Conservation (phyloP, 2,329 filamentous ascomycete species). For the Pseudocercospora cruenta region DNA sequence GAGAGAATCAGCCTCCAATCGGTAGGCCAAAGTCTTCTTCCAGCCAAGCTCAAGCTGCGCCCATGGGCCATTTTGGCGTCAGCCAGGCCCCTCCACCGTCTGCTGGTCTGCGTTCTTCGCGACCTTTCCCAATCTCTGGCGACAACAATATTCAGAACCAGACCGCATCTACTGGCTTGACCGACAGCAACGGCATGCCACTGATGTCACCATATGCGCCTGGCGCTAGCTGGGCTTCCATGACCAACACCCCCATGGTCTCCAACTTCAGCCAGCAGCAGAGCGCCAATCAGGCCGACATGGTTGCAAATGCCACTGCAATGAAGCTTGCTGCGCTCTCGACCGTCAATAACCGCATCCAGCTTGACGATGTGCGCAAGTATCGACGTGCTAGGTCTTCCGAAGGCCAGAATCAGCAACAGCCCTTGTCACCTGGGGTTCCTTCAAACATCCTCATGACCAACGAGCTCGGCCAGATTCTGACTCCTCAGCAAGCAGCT, state of each 20-base stretch:
- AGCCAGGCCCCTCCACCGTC: slow-evolving; percentile 77
- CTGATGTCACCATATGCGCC: slow-evolving; percentile 77
- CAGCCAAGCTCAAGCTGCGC: slow-evolving; percentile 62
- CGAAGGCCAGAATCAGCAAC: slow-evolving; percentile 50
- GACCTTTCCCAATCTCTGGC: slow-evolving; percentile 67
- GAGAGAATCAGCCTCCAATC: slow-evolving; percentile 58
- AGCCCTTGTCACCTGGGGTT: slow-evolving; percentile 67
- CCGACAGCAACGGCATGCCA: slow-evolving; percentile 69
- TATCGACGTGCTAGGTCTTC: slow-evolving; percentile 87
- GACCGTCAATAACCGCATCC: slow-evolving; percentile 97
- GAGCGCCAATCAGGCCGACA: slow-evolving; percentile 77
- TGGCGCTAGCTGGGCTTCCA: slow-evolving; percentile 95
- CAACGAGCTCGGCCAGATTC: slow-evolving; percentile 86
- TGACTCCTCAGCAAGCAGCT: slow-evolving; percentile 63
- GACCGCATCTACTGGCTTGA: slow-evolving; percentile 49
- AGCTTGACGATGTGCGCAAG: slow-evolving; percentile 94
- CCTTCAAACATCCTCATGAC: slow-evolving; percentile 80
- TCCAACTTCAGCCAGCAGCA: slow-evolving; percentile 70
- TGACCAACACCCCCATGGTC: slow-evolving; percentile 97
- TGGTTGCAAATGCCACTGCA: slow-evolving; percentile 97
- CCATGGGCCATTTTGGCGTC: slow-evolving; percentile 83
- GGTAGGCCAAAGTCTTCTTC: slow-evolving; percentile 77
- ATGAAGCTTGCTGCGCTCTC: slow-evolving; percentile 98
- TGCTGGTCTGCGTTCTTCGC: slow-evolving; percentile 77
- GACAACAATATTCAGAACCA: slow-evolving; percentile 79